A percentile compares a stretch with the other conserved stretches of the same genome.
Evolutionary conservation across 495 filamentous ascomycete species (phyloP).

Genomic region (Penicillium taxi): DNA sequence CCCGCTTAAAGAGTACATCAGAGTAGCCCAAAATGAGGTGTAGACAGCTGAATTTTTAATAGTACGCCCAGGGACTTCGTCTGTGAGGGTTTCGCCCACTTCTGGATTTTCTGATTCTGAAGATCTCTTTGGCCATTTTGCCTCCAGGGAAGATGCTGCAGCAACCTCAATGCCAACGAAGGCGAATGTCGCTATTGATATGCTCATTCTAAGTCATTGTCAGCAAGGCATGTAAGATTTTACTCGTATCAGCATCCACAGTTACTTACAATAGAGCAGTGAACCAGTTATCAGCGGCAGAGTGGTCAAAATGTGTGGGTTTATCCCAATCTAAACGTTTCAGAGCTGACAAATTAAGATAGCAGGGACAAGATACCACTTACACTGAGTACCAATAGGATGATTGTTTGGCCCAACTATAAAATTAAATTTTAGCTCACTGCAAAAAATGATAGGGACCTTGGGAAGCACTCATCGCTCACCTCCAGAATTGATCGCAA

Average conservation of each 20-base stretch:
- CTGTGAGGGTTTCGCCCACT: neutral
- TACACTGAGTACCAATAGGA: constrained; percentile 15
- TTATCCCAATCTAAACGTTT: constrained; percentile 4
- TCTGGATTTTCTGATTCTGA: neutral
- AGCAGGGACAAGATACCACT: too few species aligned
- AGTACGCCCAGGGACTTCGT: constrained; percentile 9
- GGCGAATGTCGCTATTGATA: constrained; percentile 38
- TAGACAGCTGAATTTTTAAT: constrained; percentile 29
- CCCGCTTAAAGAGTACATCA: constrained; percentile 6
- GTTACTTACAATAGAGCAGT: constrained; percentile 30
- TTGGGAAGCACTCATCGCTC: neutral
- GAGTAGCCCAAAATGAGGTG: constrained; percentile 19
- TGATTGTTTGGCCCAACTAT: constrained; percentile 5
- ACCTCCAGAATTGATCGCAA: constrained; percentile 21
- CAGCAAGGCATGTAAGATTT: neutral
- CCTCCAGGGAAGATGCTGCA: constrained; percentile 41
- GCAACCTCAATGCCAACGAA: constrained; percentile 41
- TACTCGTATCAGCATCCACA: too few species aligned
- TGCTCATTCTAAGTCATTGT: constrained; percentile 23
- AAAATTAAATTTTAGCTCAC: neutral
- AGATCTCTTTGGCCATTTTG: constrained; percentile 6
- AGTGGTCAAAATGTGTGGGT: constrained; percentile 13
- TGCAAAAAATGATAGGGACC: too few species aligned
- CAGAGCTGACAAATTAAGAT: too few species aligned
- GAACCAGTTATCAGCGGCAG: constrained; percentile 19